Evolutionary conservation across 1,139 yeast genomes (phyloP), one percentile per base, ranked within the genome.

Genomic region (Pneumocystis carinii): DNA sequence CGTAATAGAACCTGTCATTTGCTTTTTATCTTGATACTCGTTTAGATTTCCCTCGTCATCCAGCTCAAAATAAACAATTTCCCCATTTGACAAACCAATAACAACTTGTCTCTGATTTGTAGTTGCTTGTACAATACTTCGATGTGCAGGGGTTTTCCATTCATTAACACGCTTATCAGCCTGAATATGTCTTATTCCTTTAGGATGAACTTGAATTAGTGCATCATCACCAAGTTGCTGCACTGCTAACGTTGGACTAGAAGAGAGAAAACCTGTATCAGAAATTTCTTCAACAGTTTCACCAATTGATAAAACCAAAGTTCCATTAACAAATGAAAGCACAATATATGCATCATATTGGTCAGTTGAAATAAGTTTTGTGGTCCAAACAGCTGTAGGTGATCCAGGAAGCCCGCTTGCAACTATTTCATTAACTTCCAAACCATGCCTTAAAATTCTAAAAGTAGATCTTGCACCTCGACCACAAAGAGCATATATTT

Each of bases 111-210:
- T 78, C 56, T 79, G 77, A 53, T 88, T 88, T 2, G 86, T 75
- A 1, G 88, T 73, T 0, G 90, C 86, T 36, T 77, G 75, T 0
- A 80, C 70, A 57, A 92, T 79, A 38, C 80, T 76, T 17, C 86
- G 82, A 6, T 95, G 95, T 0, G 86, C 85, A 0, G 96, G 95
- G 1, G 96, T 89, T 57, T 75, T 78, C 98, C 98, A 92, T 67
- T 87, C 87, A 7, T 82, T 77, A 3, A 74, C 70, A 19, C 73
- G 72, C 63, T 68, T 32, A 63, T 71, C 70, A 38, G 77, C 76
- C 3, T 76, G 73, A 2, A 90, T 77, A 69, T 87, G 90, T 19
- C 85, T 78, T 37, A 92, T 76, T n/a, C 94, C 96, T 67, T 82
- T 79, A 0, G 83, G 70, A 71, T 87, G 86, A 1, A 90, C 79